Evolutionary conservation across 2,329 filamentous ascomycete species (phyloP).

Genomic region (Fusarium brachygibbosum): DNA sequence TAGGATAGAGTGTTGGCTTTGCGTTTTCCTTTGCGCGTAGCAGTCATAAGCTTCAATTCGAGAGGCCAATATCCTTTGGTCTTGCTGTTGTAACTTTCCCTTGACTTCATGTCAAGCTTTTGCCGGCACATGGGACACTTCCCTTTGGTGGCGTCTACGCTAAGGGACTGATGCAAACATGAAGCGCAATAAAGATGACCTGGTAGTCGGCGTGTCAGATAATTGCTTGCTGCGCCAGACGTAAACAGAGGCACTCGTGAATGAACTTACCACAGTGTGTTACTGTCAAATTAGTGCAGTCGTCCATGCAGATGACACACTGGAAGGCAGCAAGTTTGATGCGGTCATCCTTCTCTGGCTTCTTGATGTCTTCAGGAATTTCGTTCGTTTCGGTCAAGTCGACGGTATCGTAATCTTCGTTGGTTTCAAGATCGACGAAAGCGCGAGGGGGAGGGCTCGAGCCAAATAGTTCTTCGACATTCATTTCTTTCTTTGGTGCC

Average conservation of each 20-base stretch:
- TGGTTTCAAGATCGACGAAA: slow-evolving; percentile 29
- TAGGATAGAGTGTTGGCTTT: slow-evolving; percentile 52
- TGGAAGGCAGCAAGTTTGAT: slow-evolving; percentile 70
- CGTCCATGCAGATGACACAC: slow-evolving; percentile 77
- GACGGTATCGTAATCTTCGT: slow-evolving; percentile 51
- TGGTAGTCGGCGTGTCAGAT: slow-evolving; percentile 50
- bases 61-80: slow-evolving; percentile 70
- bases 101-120: slow-evolving; percentile 65
- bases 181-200: slow-evolving; percentile 75
- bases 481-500: slow-evolving; percentile 30
- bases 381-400: slow-evolving; percentile 59
- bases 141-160: slow-evolving; percentile 67
- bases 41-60: slow-evolving; percentile 73
- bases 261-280: slow-evolving; percentile 73
- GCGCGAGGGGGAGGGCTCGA: slow-evolving; percentile 33
- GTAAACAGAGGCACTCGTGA: background rate
- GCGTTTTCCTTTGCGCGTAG: slow-evolving; percentile 64
- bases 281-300: slow-evolving; percentile 69
- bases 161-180: slow-evolving; percentile 72
- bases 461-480: slow-evolving; percentile 50
- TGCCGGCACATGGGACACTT: slow-evolving; percentile 75
- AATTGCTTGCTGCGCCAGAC: background rate
- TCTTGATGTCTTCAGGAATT: slow-evolving; percentile 59
- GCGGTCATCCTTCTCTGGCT: slow-evolving; percentile 62
- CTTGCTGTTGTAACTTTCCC: slow-evolving; percentile 58